Evolutionary conservation across 352 stramenopile genomes (phyloP).

Genomic region (Pythium utonaiense): DNA sequence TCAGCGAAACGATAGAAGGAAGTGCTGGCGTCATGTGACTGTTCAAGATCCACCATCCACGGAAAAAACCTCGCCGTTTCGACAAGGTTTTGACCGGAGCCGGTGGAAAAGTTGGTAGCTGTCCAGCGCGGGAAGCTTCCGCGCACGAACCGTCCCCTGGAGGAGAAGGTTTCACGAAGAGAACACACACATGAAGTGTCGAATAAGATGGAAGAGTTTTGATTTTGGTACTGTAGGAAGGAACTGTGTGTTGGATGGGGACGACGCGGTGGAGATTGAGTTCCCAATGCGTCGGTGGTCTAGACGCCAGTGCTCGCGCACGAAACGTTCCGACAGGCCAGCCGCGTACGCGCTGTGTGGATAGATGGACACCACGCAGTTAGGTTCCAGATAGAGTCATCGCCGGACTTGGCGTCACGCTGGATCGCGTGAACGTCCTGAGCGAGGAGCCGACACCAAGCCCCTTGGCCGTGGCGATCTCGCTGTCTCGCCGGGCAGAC

Average conservation of each 20-base stretch:
- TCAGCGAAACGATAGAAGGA: conserved; percentile 8
- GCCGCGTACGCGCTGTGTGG: neutral
- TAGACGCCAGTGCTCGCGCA: neutral
- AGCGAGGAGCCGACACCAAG: neutral
- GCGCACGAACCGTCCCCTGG: neutral
- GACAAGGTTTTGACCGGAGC: neutral
- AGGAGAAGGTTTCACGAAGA: conserved; percentile 1
- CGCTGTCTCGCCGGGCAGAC: neutral
- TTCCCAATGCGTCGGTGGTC: no score
- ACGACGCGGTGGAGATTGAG: neutral
- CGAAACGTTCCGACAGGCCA: neutral
- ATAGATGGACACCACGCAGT: neutral
- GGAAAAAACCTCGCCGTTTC: conserved; percentile 9
- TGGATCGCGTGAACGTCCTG: neutral
- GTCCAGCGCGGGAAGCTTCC: neutral
- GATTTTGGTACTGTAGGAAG: neutral
- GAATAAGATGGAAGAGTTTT: neutral
- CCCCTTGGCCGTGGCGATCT: neutral
- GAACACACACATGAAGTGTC: neutral
- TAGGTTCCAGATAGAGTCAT: neutral
- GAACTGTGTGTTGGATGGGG: neutral
- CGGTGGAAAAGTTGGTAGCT: conserved; percentile 1
- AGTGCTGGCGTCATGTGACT: conserved; percentile 9
- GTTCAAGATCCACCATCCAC: conserved; percentile 6
- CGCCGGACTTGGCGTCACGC: neutral